Evolutionary conservation across 1,284 basidiomycete species (phyloP), one percentile per base, ranked within the genome.

Genomic region (Phylloporus gajari): DNA sequence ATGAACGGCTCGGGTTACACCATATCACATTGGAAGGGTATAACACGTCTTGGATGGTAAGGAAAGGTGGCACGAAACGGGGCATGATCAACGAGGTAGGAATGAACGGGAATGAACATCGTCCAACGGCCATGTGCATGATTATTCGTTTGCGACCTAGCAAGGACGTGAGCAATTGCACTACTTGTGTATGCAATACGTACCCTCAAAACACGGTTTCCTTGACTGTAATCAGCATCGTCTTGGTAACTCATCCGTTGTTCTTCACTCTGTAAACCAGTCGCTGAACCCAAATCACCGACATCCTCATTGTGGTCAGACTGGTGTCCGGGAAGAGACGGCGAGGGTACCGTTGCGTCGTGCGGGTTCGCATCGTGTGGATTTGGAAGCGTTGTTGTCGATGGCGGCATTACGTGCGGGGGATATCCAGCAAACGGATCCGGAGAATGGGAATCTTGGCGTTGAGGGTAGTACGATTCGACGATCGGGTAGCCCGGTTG

Each of bases 381-480:
- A 61, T 76, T 82, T 70, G 72, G 76, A 73, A 78, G 81, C 73
- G 72, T 44, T 25, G 81, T 76, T 21, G 79, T 75, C 35, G 78
- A 61, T 68, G 68, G 44, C 30, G 72, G 27, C 51, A 72, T 48
- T 67, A 75, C 51, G n/a, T 75, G 67, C 35, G 74, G 60, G 2
- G 58, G 75, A 59, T 78, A 80, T 63, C 76, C 79, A 30, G 77
- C 77, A 75, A 83, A 83, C 53, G 80, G 82, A 68, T 78, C 84
- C 2, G 72, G 72, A 32, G 68, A 75, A 25, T 58, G 73, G 67
- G 69, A 72, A 67, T 75, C 75, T 27, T 63, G 70, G 3, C 67
- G 77, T 25, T 72, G 75, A 9, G 75, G 76, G 30, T 75, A 74
- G 35, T 81, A 80, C 58, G 78, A 76, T 8, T 81, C 78, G 53